These are phyloP conservation scores for Aspergillus panamensis DNA, from an alignment of 495 filamentous ascomycete genomes.

Conservation along the genomic window DNA sequence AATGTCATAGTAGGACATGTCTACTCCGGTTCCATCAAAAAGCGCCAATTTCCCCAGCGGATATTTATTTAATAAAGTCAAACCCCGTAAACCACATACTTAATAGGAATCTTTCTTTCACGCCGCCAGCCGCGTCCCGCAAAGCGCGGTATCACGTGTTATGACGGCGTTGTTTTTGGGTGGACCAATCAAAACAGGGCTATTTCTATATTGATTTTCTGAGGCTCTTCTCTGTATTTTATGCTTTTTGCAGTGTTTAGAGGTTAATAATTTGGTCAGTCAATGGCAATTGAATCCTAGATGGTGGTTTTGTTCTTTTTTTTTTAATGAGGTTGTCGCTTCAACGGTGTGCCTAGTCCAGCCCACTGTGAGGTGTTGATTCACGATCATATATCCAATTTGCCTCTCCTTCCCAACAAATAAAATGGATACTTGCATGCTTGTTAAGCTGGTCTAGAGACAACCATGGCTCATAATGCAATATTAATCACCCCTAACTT, in stretches of 20 bases:
- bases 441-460: neutral
- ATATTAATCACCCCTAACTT: neutral
- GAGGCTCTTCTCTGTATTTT: too few species aligned
- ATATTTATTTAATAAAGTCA: neutral
- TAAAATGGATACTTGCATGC: neutral
- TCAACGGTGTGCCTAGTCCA: neutral
- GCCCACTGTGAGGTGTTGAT: too few species aligned
- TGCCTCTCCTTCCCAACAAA: neutral
- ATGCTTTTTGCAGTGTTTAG: too few species aligned
- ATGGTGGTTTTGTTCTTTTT: too few species aligned
- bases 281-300: too few species aligned
- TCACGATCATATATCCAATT: too few species aligned
- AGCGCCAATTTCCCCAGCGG: neutral
- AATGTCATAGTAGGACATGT: slow-evolving; percentile 86
- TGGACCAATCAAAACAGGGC: slow-evolving; percentile 7
- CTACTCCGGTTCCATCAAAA: slow-evolving; percentile 4
- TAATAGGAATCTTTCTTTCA: neutral
- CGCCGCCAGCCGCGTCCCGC: slow-evolving; percentile 6
- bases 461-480: neutral
- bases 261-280: too few species aligned
- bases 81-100: neutral
- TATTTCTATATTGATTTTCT: neutral
- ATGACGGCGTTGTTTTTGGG: neutral
- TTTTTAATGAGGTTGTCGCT: neutral
- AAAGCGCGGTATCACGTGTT: slow-evolving; percentile 6